These are phyloP conservation scores for Nidularia sp. DNA, from an alignment of 768 basidiomycete genomes.

Conservation along the genomic window DNA sequence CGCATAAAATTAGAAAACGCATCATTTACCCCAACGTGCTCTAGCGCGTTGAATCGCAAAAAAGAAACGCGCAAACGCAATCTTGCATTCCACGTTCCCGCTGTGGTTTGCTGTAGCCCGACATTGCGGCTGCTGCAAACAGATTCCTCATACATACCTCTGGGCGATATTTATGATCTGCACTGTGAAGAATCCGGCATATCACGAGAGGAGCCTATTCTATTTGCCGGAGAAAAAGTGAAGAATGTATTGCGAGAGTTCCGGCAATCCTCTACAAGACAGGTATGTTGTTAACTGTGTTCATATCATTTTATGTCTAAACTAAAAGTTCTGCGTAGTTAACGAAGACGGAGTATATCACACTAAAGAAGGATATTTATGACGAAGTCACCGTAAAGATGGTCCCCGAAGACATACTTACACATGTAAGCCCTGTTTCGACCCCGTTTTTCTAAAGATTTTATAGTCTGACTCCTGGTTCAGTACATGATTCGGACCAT, in stretches of 20 bases:
- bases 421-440: constrained; percentile 51
- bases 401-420: constrained; percentile 84
- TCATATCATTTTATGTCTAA: too few species aligned
- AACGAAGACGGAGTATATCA: constrained; percentile 60
- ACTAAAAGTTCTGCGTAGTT: constrained; percentile 40
- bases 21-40: too few species aligned
- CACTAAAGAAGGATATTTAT: constrained; percentile 77
- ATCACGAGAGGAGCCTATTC: constrained; percentile 81
- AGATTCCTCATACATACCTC: constrained; percentile 84
- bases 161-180: constrained; percentile 93
- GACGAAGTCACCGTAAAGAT: constrained; percentile 87
- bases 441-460: constrained; percentile 2
- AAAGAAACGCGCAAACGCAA: constrained; percentile 94
- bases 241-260: constrained; percentile 64
- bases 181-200: constrained; percentile 76
- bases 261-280: constrained; percentile 40
- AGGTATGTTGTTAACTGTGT: constrained; percentile 26
- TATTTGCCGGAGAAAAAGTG: constrained; percentile 83
- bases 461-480: constrained; percentile 1
- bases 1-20: too few species aligned
- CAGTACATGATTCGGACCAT: constrained; percentile 93
- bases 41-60: constrained; percentile 76
- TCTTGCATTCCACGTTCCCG: constrained; percentile 87
- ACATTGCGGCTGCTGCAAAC: constrained; percentile 83
- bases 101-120: constrained; percentile 80